phyloP scores from a whole-genome alignment of 1,139 yeast genomes.

The Nematodospora anomalae region DNA sequence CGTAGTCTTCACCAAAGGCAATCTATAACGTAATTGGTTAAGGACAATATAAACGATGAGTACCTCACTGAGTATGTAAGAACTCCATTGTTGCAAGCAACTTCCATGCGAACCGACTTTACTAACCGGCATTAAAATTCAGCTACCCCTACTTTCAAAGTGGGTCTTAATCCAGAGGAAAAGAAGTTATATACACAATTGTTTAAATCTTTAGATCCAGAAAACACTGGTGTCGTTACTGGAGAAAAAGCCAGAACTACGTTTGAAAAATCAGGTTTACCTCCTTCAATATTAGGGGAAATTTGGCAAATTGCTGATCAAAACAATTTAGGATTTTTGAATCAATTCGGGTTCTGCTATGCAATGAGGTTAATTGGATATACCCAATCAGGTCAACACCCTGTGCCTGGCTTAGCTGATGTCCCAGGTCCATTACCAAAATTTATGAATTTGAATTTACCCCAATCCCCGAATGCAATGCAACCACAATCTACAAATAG shows the following conservation, averaged over 20 bases:
- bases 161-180: slow-evolving; percentile 75
- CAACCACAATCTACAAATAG: slow-evolving; percentile 41
- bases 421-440: slow-evolving; percentile 59
- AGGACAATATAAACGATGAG: slow-evolving; percentile 19
- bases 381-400: slow-evolving; percentile 72
- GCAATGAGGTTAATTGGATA: slow-evolving; percentile 91
- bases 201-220: slow-evolving; percentile 78
- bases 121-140: slow-evolving; percentile 7
- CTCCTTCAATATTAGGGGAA: slow-evolving; percentile 78
- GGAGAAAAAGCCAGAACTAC: slow-evolving; percentile 88
- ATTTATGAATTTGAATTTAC: slow-evolving; percentile 40
- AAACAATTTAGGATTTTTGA: slow-evolving; percentile 80
- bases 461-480: slow-evolving; percentile 19
- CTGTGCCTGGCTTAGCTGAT: slow-evolving; percentile 52
- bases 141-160: slow-evolving; percentile 35
- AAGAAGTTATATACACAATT: slow-evolving; percentile 69
- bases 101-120: slow-evolving; percentile 7
- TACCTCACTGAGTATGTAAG: slow-evolving; percentile 28
- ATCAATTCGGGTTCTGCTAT: slow-evolving; percentile 76
- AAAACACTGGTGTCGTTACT: slow-evolving; percentile 76
- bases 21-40: background rate
- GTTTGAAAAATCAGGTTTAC: slow-evolving; percentile 82
- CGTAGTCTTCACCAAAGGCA: background rate
- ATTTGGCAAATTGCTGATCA: slow-evolving; percentile 93
- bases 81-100: background rate